Evolutionary conservation across 108 stramenopile species (phyloP).

Genomic region (Skeletonema potamos): DNA sequence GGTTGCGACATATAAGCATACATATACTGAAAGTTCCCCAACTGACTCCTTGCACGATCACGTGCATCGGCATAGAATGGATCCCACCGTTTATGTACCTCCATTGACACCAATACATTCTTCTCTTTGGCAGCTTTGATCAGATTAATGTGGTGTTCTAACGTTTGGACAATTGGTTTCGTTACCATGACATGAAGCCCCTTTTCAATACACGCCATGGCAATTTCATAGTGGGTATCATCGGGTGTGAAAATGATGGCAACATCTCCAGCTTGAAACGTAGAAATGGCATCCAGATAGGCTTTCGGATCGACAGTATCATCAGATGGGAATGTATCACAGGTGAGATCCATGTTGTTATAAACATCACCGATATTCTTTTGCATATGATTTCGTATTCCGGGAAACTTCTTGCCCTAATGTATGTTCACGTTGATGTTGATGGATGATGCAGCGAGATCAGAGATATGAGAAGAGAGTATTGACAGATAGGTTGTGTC

Average conservation of each 20-base stretch:
- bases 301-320: slow-evolving; percentile 81
- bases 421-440: too few relatives aligned
- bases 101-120: slow-evolving; percentile 90
- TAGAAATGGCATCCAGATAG: slow-evolving; percentile 69
- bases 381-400: slow-evolving; percentile 95
- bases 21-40: slow-evolving; percentile 97
- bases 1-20: slow-evolving; percentile 99
- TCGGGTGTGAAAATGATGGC: slow-evolving; percentile 99
- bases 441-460: neutral
- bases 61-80: slow-evolving; percentile 99
- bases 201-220: slow-evolving; percentile 80
- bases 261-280: slow-evolving; percentile 86
- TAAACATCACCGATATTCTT: slow-evolving; percentile 90
- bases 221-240: slow-evolving; percentile 98
- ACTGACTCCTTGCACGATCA: slow-evolving; percentile 78
- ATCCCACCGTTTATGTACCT: slow-evolving; percentile 99
- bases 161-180: slow-evolving; percentile 97
- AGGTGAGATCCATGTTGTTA: slow-evolving; percentile 83
- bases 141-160: slow-evolving; percentile 84
- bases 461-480: neutral
- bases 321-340: slow-evolving; percentile 95
- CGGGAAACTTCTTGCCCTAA: slow-evolving; percentile 97
- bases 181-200: slow-evolving; percentile 99
- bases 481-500: too few relatives aligned
- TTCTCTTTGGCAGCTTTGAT: slow-evolving; percentile 79